Percentiles rank a stretch among this genome's conserved stretches.
Conservation (phyloP, 768 basidiomycete species). For the Mycena leptocephala region DNA sequence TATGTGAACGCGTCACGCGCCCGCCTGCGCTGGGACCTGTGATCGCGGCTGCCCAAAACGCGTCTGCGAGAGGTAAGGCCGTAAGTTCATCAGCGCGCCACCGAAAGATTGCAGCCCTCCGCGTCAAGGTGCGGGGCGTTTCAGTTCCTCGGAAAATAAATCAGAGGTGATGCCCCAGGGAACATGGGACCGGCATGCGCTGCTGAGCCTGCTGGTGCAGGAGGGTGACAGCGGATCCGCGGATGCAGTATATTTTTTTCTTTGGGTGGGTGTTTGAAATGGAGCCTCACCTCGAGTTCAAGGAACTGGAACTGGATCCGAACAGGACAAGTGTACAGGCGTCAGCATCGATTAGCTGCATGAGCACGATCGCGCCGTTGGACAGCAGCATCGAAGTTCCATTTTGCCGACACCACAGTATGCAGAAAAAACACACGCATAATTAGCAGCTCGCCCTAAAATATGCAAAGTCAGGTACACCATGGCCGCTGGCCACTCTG, state of each 20-base stretch:
- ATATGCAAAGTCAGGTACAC: conserved; percentile 14
- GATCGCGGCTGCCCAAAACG: not conserved
- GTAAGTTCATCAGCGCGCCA: conserved; percentile 8
- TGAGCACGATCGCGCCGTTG: conserved; percentile 11
- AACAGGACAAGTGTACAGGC: not conserved
- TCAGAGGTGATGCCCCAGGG: too few relatives aligned
- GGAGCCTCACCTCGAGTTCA: too few relatives aligned
- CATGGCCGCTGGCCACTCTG: conserved; percentile 1
- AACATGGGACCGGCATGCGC: not conserved
- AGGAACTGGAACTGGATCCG: conserved; percentile 6
- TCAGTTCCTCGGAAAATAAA: conserved; percentile 6
- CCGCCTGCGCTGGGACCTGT: conserved; percentile 1
- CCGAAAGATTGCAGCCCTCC: not conserved
- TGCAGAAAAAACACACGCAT: not conserved
- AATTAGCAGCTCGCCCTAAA: not conserved
- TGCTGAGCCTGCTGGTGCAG: not conserved
- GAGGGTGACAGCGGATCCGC: conserved; percentile 1
- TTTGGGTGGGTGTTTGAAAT: too few relatives aligned
- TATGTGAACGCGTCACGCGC: conserved; percentile 1
- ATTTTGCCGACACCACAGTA: not conserved
- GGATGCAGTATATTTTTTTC: not conserved
- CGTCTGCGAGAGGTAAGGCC: too few relatives aligned
- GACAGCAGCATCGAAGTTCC: not conserved
- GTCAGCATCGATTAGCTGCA: conserved; percentile 19
- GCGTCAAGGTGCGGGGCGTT: not conserved